Base-by-base conservation (phyloP, 768 basidiomycete genomes). In the Amanita fuliginea region DNA sequence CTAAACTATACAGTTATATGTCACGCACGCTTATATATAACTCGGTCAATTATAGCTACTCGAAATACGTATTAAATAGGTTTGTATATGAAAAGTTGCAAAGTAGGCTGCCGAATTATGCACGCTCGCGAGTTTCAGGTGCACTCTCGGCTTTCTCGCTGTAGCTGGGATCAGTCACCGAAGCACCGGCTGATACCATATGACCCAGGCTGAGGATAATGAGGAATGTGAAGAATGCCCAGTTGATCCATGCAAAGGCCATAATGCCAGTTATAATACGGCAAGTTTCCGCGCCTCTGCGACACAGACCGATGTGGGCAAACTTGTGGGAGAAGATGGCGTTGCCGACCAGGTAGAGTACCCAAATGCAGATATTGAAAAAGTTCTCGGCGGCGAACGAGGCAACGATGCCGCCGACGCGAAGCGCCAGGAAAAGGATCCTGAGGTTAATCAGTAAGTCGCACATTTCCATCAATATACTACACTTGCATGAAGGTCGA, bases 181-280 rank as follows among this genome's bases (percentile, higher is more conserved):
- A 42, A 14, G 47, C 50, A n/a, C 49, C 46, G 30, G 56, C 57
- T 21, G 32, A 45, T 22, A 37, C 21, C 58, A 60, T 61, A 33
- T 61, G 60, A 11, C 52, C 55, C 24, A 73, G 51, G 30, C 71
- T 58, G 16, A 70, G 59, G 54, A 75, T 22, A 47, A 79, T 55
- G 60, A 81, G 66, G 57, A 75, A 66, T 42, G 75, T 63, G n/a
- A 72, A 59, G 34, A 77, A 59, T 54, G 72, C 65, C 73, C 76
- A 86, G 53, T 72, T 71, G 26, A 84, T 72, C 82, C 83, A 87
- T 11, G 79, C 67, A 50, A 83, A 82, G 0, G 79, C 82, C 36
- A 84, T 69, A 62, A 87, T 72, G 1, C 77, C 72, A 3, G 78
- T 77, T 21, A 87, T 71, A 46, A 83, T 60, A 13, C 76, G 74